Base-by-base conservation (phyloP, 352 stramenopile genomes). In the Elongisporangium prolatum region DNA sequence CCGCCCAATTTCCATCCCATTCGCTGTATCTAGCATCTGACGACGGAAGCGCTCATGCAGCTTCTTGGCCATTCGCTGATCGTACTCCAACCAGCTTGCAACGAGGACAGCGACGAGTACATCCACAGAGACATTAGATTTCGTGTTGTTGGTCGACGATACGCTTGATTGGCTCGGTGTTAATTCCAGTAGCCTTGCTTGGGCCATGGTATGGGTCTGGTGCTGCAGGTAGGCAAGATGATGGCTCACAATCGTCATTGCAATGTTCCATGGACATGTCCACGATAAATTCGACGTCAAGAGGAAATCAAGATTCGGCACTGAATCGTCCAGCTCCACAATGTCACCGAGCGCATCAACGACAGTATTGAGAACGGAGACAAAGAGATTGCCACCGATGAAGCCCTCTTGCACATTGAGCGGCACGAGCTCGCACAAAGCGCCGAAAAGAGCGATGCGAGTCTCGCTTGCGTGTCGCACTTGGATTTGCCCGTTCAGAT, bases 291-390 rank as follows among this genome's bases (percentile, higher is more conserved):
- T 67, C 20, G 21, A 64, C 51, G 16, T 54, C 62, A 18, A 54
- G 59, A 16, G 69, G 64, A n/a, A 74, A 37, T 72, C 61, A 2
- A 86, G 59, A 11, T 70, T 72, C 11, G 20, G 1, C 4, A 74
- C 55, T 5, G 65, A 34, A 28, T 65, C 48, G 44, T 89, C 82
- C 16, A 89, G 57, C 59, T 91, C 82, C 16, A 89, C 60, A 5
- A 86, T 44, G 55, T 91, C 82, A n/a, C 75, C 74, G 2, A 91
- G 59, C 21, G 84, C 60, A 56, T 91, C 82, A 4, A 89, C 48
- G 5, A 86, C 38, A 1, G 71, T 70, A 62, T 80, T 74, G 21
- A 77, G n/a, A 16, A 72, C 59, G 48, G 68, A 76, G 21, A 67
- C 55, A 21, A 69, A 74, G 11, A 88, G 28, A 60, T 86, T 86